phyloP scores from a whole-genome alignment of 305 asterid genomes.

The Coffea humblotiana region DNA sequence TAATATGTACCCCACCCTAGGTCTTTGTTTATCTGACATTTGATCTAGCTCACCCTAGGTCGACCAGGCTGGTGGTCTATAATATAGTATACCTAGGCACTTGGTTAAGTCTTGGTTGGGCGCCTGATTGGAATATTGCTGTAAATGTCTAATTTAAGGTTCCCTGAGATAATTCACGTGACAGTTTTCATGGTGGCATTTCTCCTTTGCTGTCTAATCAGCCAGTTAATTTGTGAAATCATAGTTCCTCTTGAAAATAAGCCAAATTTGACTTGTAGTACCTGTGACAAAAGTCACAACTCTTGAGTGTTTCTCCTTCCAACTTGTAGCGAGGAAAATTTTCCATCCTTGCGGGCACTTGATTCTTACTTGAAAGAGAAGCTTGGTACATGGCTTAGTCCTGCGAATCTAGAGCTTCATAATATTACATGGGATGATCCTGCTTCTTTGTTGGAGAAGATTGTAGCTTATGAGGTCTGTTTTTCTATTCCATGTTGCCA shows the following conservation, averaged over 20 bases:
- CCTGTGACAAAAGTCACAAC: background rate
- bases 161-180: background rate
- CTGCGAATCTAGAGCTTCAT: slow-evolving; percentile 88
- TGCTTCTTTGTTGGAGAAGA: slow-evolving; percentile 92
- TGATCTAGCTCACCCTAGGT: background rate
- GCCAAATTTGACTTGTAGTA: background rate
- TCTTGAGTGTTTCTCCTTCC: background rate
- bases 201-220: background rate
- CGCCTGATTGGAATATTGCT: background rate
- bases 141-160: background rate
- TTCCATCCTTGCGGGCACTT: slow-evolving; percentile 68
- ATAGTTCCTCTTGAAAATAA: background rate
- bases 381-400: slow-evolving; percentile 91
- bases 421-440: slow-evolving; percentile 93
- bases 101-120: too few relatives aligned
- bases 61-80: background rate
- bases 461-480: slow-evolving; percentile 84
- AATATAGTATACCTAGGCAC: background rate
- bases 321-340: slow-evolving; percentile 63
- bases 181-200: background rate
- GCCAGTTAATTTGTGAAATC: background rate
- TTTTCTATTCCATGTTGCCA: slow-evolving; percentile 11
- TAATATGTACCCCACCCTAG: too few relatives aligned
- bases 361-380: slow-evolving; percentile 91
- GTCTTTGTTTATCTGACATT: background rate